Evolutionary conservation across 1,139 yeast genomes (phyloP), one percentile per base, ranked within the genome.

Genomic region (Saccharomyces hybrid): DNA sequence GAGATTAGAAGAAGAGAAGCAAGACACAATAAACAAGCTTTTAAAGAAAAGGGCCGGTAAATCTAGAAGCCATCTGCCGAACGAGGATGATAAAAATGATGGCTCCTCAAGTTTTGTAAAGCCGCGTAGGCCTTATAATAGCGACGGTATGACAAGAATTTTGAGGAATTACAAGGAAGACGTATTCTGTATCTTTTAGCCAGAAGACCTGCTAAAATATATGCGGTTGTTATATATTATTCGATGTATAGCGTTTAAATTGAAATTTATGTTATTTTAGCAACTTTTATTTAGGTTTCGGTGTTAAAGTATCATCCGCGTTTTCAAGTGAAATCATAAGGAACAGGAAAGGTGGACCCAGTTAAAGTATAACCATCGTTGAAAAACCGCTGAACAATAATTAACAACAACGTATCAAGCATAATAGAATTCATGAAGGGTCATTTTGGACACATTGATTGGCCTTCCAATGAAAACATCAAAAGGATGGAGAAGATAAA

Each of bases 1-100:
- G 72, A 82, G 86, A 59, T 74, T 88, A 46, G 98, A 90, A 66
- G 97, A 89, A 69, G 99, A 93, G 70, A 93, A 93, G 69, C 81
- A 85, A 64, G 97, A 90, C 61, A 91, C 97, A 0, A 77, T 93
- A 60, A 91, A 90, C 69, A 88, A 88, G 67, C 74, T 93, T 57
- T 75, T 93, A 60, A 86, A 88, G 71, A 83, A 93, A 70, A 78
- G 96, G 59, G 96, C 96, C 46, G 79, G 78, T 34, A 83, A 85
- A 70, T 80, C 84, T 0, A 73, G 86, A n/a, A 42, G 63, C 44
- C 60, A 60, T 78, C 75, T 54, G 75, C 76, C 55, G 75, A 75
- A 79, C 72, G 59, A 69, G 52, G 67, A 63, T 59, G 68, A 70
- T 55, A 62, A 79, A 67, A 62, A 73, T 72, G 63, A 58, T 32